phyloP scores from a whole-genome alignment of 1,139 yeast species.

The Hanseniaspora gamundiae region DNA sequence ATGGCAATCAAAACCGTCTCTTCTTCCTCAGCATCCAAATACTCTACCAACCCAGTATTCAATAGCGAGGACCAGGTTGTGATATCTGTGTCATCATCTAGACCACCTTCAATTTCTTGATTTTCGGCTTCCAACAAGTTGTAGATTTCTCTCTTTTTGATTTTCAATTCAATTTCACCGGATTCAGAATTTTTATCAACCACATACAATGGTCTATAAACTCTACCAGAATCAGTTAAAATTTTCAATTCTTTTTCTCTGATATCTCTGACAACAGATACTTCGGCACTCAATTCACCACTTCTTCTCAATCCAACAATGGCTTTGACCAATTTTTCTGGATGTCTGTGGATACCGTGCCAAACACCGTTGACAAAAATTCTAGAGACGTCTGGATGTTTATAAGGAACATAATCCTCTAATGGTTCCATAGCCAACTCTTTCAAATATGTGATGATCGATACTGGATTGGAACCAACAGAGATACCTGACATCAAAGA shows the following conservation, averaged over 20 bases:
- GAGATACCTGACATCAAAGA: slow-evolving; percentile 96
- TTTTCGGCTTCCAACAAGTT: slow-evolving; percentile 57
- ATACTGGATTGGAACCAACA: slow-evolving; percentile 95
- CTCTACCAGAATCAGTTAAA: slow-evolving; percentile 98
- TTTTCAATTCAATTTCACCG: slow-evolving; percentile 63
- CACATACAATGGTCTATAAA: slow-evolving; percentile 84
- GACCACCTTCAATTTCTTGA: slow-evolving; percentile 35
- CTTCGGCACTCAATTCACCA: slow-evolving; percentile 94
- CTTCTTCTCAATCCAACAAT: slow-evolving; percentile 87
- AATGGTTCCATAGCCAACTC: slow-evolving; percentile 99
- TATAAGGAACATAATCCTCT: slow-evolving; percentile 90
- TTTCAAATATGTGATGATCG: slow-evolving; percentile 82
- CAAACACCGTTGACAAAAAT: slow-evolving; percentile 97
- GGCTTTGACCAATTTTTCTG: slow-evolving; percentile 79
- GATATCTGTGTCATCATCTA: slow-evolving; percentile 4
- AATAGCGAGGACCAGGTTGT: slow-evolving; percentile 79
- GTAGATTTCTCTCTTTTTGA: slow-evolving; percentile 74
- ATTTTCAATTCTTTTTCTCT: slow-evolving; percentile 92
- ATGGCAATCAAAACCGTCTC: slow-evolving; percentile 97
- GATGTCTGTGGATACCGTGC: slow-evolving; percentile 98
- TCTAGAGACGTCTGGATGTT: slow-evolving; percentile 83
- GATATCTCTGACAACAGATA: slow-evolving; percentile 90
- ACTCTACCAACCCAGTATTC: slow-evolving; percentile 79
- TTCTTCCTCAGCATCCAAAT: slow-evolving; percentile 95
- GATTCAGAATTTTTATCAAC: slow-evolving; percentile 74